Evolutionary conservation across 306 rosid species (phyloP).

Genomic region (Acacia acuminata): DNA sequence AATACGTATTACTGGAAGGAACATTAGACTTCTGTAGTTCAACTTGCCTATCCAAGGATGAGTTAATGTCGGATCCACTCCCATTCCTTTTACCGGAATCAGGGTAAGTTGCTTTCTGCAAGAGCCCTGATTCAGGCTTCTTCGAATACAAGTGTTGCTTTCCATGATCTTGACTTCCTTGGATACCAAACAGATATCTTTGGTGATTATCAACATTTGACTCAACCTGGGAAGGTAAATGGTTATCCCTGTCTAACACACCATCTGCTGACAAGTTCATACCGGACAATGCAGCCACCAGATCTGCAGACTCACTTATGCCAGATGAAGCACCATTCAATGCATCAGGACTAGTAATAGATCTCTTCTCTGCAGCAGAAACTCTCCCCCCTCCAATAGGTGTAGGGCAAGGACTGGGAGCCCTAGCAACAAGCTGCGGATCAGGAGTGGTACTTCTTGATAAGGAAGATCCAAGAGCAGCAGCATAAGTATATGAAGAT

Average conservation of each 20-base stretch:
- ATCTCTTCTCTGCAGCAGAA: slow-evolving; percentile 67
- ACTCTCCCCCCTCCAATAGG: slow-evolving; percentile 92
- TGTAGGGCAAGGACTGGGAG: slow-evolving; percentile 90
- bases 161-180: slow-evolving; percentile 74
- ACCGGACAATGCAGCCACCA: slow-evolving; percentile 74
- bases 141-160: slow-evolving; percentile 67
- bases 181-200: slow-evolving; percentile 70
- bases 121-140: slow-evolving; percentile 66
- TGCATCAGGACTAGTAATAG: slow-evolving; percentile 61
- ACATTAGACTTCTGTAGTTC: slow-evolving; percentile 56
- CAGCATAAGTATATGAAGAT: slow-evolving; percentile 80
- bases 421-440: slow-evolving; percentile 81
- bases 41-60: slow-evolving; percentile 56
- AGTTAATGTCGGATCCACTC: slow-evolving; percentile 46
- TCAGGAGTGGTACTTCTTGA: slow-evolving; percentile 96
- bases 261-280: slow-evolving; percentile 77
- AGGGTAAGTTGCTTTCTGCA: slow-evolving; percentile 47
- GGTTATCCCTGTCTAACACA: slow-evolving; percentile 53
- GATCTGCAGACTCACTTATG: slow-evolving; percentile 65
- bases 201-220: slow-evolving; percentile 64
- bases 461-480: slow-evolving; percentile 81
- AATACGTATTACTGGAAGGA: slow-evolving; percentile 48
- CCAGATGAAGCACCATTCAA: slow-evolving; percentile 67
- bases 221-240: slow-evolving; percentile 64
- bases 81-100: slow-evolving; percentile 59